Percentiles rank a stretch among this genome's conserved stretches.
Conservation (phyloP, 805 yeast genomes). For the Komagataella pseudopastoris region DNA sequence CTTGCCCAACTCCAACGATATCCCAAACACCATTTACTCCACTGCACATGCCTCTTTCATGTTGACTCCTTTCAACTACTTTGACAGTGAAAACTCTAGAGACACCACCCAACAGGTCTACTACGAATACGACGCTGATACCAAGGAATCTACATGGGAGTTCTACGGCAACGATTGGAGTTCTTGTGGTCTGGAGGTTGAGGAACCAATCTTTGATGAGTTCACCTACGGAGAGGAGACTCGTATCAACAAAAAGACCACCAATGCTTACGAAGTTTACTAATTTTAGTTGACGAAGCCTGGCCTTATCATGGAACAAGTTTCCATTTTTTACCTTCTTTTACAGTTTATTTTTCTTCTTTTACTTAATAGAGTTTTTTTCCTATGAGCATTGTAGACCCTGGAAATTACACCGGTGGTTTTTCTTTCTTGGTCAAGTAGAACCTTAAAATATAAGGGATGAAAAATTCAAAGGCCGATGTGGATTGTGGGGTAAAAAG, state of each 20-base stretch:
- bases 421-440: too few relatives aligned
- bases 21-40: constrained; percentile 14
- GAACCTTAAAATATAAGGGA: background rate
- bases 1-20: constrained; percentile 16
- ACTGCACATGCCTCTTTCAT: constrained; percentile 12
- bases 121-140: constrained; percentile 8
- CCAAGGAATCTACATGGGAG: constrained; percentile 8
- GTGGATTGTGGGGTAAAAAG: background rate
- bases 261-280: constrained; percentile 7
- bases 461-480: background rate
- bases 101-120: constrained; percentile 12
- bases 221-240: constrained; percentile 11
- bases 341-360: background rate
- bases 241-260: constrained; percentile 9
- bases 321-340: background rate
- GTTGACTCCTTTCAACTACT: constrained; percentile 16
- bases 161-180: constrained; percentile 10
- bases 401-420: too few relatives aligned
- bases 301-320: background rate
- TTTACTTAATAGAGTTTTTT: background rate
- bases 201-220: constrained; percentile 6
- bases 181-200: constrained; percentile 8
- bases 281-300: background rate
- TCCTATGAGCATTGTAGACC: too few relatives aligned
- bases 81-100: constrained; percentile 10